These are phyloP conservation scores for Huiozyma sinensis DNA, from an alignment of 805 yeast species.

Conservation along the genomic window DNA sequence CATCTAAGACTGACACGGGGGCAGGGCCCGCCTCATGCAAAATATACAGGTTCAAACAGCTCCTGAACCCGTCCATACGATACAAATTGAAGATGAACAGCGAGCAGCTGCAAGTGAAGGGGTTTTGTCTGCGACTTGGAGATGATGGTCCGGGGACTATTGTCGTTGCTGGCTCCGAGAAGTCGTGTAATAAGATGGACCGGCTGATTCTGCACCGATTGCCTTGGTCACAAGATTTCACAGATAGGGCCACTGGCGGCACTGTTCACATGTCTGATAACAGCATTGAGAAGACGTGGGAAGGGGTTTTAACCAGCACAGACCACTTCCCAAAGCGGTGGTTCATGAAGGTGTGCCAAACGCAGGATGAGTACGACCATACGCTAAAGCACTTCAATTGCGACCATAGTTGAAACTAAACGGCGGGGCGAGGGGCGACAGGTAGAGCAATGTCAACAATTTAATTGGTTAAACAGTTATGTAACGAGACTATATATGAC, in stretches of 20 bases:
- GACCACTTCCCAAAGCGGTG: conserved; percentile 48
- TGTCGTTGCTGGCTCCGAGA: conserved; percentile 65
- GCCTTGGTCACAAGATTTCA: conserved; percentile 51
- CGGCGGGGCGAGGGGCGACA: too few relatives aligned
- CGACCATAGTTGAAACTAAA: too few relatives aligned
- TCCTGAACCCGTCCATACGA: conserved; percentile 54
- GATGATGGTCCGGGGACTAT: conserved; percentile 42
- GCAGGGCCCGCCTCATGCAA: conserved; percentile 19
- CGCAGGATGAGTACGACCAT: not conserved
- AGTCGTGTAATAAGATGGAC: conserved; percentile 50
- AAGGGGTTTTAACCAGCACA: conserved; percentile 41
- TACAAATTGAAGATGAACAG: conserved; percentile 77
- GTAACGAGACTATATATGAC: too few relatives aligned
- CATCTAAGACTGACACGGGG: not conserved
- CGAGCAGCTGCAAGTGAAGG: conserved; percentile 55
- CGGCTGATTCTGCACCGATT: too few relatives aligned
- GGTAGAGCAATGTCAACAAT: too few relatives aligned
- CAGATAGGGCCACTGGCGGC: conserved; percentile 14
- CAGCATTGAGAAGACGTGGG: conserved; percentile 51
- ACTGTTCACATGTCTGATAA: conserved; percentile 28
- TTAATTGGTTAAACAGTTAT: too few relatives aligned
- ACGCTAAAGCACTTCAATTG: too few relatives aligned
- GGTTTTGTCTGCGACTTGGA: conserved; percentile 42
- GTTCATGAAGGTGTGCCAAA: conserved; percentile 45
- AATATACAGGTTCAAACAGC: conserved; percentile 46